These are phyloP conservation scores for Scheffersomyces lignicola DNA, from an alignment of 1,139 yeast genomes.

Conservation along the genomic window DNA sequence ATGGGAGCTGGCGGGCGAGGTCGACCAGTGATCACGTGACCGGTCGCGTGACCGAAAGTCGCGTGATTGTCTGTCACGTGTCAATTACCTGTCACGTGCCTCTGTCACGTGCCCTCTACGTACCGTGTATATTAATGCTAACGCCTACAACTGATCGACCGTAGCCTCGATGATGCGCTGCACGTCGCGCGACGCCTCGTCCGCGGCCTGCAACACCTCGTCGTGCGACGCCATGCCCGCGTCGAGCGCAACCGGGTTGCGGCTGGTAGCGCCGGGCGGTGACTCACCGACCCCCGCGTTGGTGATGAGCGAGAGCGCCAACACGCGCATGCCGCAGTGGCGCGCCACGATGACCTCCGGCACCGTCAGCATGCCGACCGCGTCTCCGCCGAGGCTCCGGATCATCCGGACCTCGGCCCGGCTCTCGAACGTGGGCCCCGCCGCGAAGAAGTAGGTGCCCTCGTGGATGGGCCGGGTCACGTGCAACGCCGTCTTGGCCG, in stretches of 20 bases:
- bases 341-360: slow-evolving; percentile 94
- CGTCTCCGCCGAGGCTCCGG: slow-evolving; percentile 77
- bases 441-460: slow-evolving; percentile 81
- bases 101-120: too few species aligned
- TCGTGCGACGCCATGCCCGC: slow-evolving; percentile 86
- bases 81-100: too few species aligned
- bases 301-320: slow-evolving; percentile 85
- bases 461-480: slow-evolving; percentile 70
- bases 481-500: slow-evolving; percentile 50
- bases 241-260: slow-evolving; percentile 52
- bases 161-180: slow-evolving; percentile 66
- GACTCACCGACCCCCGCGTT: slow-evolving; percentile 75
- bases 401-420: slow-evolving; percentile 89
- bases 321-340: slow-evolving; percentile 76
- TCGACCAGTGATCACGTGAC: slow-evolving; percentile 59
- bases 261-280: slow-evolving; percentile 72
- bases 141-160: slow-evolving; percentile 46
- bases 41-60: too few species aligned
- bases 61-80: too few species aligned
- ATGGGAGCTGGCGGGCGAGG: slow-evolving; percentile 97
- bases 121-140: too few species aligned
- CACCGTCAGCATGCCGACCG: slow-evolving; percentile 97
- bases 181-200: slow-evolving; percentile 77
- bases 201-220: slow-evolving; percentile 85
- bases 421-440: slow-evolving; percentile 94